Evolutionary conservation across 2,329 filamentous ascomycete species (phyloP).

Genomic region (Raffaelea albimanens): DNA sequence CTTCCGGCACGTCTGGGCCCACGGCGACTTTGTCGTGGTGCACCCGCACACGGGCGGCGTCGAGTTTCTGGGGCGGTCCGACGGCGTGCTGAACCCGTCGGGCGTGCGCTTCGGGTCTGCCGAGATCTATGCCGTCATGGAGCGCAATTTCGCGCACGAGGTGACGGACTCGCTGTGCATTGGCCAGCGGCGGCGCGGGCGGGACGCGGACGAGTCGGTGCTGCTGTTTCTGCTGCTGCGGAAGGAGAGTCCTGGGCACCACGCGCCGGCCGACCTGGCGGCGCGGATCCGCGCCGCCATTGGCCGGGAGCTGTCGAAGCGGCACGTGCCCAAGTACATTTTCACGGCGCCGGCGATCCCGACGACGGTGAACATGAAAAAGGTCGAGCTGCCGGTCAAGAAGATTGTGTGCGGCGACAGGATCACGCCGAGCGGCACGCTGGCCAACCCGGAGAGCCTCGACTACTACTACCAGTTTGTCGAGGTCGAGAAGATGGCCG

Average conservation of each 20-base stretch:
- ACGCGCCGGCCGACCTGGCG: conserved; percentile 45
- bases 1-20: conserved; percentile 65
- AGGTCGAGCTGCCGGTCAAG: conserved; percentile 77
- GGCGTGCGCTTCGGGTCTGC: conserved; percentile 72
- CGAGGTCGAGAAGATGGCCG: conserved; percentile 52
- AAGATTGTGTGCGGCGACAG: conserved; percentile 69
- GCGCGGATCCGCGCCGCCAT: conserved; percentile 55
- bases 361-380: conserved; percentile 77
- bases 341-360: conserved; percentile 77
- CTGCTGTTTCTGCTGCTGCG: conserved; percentile 47
- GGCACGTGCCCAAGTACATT: conserved; percentile 69
- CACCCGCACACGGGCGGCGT: conserved; percentile 59
- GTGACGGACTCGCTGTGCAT: conserved; percentile 71
- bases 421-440: conserved; percentile 66
- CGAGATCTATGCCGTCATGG: conserved; percentile 70
- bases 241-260: conserved; percentile 40
- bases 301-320: conserved; percentile 53
- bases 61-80: conserved; percentile 59
- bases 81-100: conserved; percentile 71
- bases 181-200: conserved; percentile 55
- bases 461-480: conserved; percentile 75
- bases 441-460: conserved; percentile 67
- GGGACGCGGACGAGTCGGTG: conserved; percentile 43
- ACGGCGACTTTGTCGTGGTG: conserved; percentile 69
- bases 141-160: conserved; percentile 51